Base-by-base conservation (phyloP, 495 filamentous ascomycete species). In the Tuber microsphaerosporum region DNA sequence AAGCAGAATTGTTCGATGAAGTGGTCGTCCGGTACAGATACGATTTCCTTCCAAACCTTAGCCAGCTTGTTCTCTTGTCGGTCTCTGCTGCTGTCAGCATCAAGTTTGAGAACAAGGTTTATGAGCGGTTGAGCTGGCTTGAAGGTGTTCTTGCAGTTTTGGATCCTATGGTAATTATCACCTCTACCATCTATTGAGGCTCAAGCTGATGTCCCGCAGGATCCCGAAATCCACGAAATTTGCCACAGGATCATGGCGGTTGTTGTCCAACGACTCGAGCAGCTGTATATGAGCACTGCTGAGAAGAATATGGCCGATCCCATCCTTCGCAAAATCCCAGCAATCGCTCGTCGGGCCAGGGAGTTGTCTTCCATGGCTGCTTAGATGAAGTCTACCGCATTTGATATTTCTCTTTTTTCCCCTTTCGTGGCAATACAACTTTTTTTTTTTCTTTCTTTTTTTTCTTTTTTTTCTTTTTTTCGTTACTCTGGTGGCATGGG, bases 11-110 rank as follows among this genome's bases (percentile, higher is more conserved):
- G 44, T 99, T 97, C 82, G 90, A 94, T 79, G 87, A 89, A 68
- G 89, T 94, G 74, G 91, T 98, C 78, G 88, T 89, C 71, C 90
- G 89, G 77, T 87, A 91, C 79, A 88, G 91, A 78, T 93, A 93
- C 1, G 83, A 85, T 6, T 96, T 92, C 82, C 84, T 97, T 74
- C 86, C 85, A 16, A 87, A 88, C n/a, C 81, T 97, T 41, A 90
- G 89, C 65, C 89, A 92, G 5, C 88, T 98, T 56, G 88, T 97
- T 34, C 86, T 91, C 9, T 88, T 98, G 39, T 97, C 94, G 0
- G 91, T 96, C 45, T 91, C 91, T 70, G 92, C 93, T 3, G 93
- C 92, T 20, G 88, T 98, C 22, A 92, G 92, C 42, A 86, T 89
- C 12, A 87, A 91, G 41, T 86, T 97, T 75, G 86, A 90, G 42